These are phyloP conservation scores for Lentinula novae-zelandiae DNA, from an alignment of 1,284 basidiomycete species.

Conservation along the genomic window DNA sequence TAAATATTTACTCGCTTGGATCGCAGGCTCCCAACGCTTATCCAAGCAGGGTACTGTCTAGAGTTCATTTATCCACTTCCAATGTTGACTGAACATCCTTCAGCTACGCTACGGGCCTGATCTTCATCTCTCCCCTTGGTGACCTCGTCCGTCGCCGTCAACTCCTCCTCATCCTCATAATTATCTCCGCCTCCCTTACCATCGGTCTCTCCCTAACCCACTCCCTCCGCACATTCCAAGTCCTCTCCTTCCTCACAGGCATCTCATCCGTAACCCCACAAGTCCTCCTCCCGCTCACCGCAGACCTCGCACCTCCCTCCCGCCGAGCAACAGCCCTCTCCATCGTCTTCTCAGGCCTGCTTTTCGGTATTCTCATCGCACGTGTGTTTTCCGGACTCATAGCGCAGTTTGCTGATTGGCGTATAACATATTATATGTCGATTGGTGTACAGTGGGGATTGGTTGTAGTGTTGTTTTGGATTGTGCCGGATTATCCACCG, in stretches of 20 bases:
- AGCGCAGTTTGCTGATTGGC: constrained; percentile 56
- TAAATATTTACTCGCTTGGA: not conserved
- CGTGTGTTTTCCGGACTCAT: constrained; percentile 67
- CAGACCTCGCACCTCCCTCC: constrained; percentile 60
- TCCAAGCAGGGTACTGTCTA: constrained; percentile 43
- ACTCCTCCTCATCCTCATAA: constrained; percentile 45
- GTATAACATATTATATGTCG: constrained; percentile 64
- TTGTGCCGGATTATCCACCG: constrained; percentile 69
- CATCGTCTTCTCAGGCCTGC: constrained; percentile 63
- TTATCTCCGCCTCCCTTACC: constrained; percentile 43
- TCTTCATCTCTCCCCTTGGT: constrained; percentile 62
- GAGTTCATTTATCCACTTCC: not conserved
- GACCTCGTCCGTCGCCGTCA: constrained; percentile 63
- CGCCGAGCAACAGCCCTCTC: constrained; percentile 61
- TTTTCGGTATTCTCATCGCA: constrained; percentile 69
- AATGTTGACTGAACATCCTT: not conserved
- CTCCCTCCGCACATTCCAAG: constrained; percentile 40
- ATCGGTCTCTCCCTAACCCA: constrained; percentile 54
- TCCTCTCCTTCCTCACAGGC: constrained; percentile 49
- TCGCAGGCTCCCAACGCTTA: constrained; percentile 19
- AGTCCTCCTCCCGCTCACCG: constrained; percentile 62
- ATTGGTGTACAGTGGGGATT: constrained; percentile 55
- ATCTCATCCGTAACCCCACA: constrained; percentile 53
- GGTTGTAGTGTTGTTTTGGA: constrained; percentile 46
- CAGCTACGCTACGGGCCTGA: constrained; percentile 56